Base-by-base conservation (phyloP, 495 filamentous ascomycete genomes). In the Neurospora sp. region DNA sequence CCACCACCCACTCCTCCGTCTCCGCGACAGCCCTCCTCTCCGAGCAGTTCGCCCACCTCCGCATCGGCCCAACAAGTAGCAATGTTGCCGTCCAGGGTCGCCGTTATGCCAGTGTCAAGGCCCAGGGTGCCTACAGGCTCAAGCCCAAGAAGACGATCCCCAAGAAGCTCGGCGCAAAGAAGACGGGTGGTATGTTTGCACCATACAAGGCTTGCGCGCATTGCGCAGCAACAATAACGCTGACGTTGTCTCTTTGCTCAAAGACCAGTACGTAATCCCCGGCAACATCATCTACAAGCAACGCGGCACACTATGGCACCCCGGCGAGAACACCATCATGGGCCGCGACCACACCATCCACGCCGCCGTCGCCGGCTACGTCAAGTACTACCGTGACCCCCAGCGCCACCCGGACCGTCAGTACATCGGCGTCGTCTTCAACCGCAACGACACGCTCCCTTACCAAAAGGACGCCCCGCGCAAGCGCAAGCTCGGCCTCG, bases 271-370 rank as follows among this genome's bases (percentile, higher is more conserved):
- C 79, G 96, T 99, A 14, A 89, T 94, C 68, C 90, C 93, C 4
- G 96, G 96, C 38, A 97, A 96, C 86, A 98, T 99, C 81, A 94
- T 99, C 83, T 99, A 96, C 89, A 90, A 91, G 74, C 96, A 99
- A 82, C 91, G 96, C 72, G 96, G 96, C 74, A 95, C 96, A 37
- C 88, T 90, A 79, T 99, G 96, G 96, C 94, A 90, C 79, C 89
- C 96, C 2, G 96, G 96, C 75, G 95, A 98, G 79, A 97, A 98
- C 83, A 92, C 91, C 79, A 91, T 86, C 72, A 93, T 98, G 87
- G 96, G 96, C 16, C 89, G 95, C n/a, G 94, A 98, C 83, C 96
- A 97, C 86, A 98, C 95, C 39, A 97, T 99, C 84, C 97, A 92
- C 81, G 92, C 96, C 44, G 88, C 88, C 40, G 85, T 90, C 41